Evolutionary conservation across 495 filamentous ascomycete species (phyloP), one percentile per base, ranked within the genome.

Genomic region (Neurospora tetrasperma): DNA sequence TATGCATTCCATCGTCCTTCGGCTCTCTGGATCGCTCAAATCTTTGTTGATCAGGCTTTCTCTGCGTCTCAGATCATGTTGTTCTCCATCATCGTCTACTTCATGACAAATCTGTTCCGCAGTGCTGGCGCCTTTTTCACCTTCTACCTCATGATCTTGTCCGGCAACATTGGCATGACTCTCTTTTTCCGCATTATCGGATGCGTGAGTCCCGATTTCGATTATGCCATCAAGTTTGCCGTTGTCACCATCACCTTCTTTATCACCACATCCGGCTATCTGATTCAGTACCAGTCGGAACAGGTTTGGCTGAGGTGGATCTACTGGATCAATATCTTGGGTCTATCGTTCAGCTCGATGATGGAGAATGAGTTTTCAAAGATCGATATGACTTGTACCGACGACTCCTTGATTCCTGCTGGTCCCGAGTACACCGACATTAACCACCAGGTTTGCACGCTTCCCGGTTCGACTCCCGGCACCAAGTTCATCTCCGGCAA

Each of bases 321-420:
- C 54, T 94, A 92, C 82, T 95, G 89, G 79, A 86, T 94, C 78
- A 94, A 94, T 72, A 88, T 91, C 1, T 85, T 95, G 6, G 92
- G 92, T 43, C 85, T 94, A 4, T 87, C 89, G 0, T 95, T 96
- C 79, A 85, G 89, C 8, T 83, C 88, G 0, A 75, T 96, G 80
- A 95, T 96, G 92, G 89, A 92, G 74, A 96, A 96, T 74, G 93
- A 96, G 79, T 96, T 96, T 77, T 83, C 84, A 18, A 74, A 84
- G 5, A 82, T 90, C 39, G 85, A 89, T 20, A 80, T 95, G 77
- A 88, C 82, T 8, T 94, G 92, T 73, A 87, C 86, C 0, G 80
- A 82, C 31, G 87, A 89, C 27, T 90, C 89, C 0, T 82, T 94
- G 8, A 82, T 94, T 35, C 92, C 92, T 0, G 84, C 83, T 42